Conservation (phyloP, 163 green algal species). For the Scenedesmus sp. region DNA sequence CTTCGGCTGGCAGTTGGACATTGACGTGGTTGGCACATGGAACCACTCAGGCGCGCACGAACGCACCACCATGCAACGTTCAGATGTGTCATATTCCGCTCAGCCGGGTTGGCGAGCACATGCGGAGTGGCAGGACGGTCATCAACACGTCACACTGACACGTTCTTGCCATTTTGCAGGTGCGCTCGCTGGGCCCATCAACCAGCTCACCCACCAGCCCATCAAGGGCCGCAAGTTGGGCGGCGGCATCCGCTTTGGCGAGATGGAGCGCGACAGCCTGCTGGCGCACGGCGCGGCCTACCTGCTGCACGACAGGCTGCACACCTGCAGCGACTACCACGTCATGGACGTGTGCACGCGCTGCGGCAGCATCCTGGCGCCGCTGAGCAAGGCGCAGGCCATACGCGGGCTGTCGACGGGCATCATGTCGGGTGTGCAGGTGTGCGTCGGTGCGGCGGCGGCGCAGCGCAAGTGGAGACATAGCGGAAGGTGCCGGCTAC, state of each 20-base stretch:
- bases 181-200: constrained; percentile 94
- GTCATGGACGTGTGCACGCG: constrained; percentile 91
- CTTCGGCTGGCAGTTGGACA: too few relatives aligned
- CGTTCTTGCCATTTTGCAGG: constrained; percentile 64
- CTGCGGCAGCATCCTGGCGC: constrained; percentile 86
- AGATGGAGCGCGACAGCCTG: constrained; percentile 99
- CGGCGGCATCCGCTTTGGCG: constrained; percentile 98
- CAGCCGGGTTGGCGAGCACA: too few relatives aligned
- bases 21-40: too few relatives aligned
- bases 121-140: too few relatives aligned
- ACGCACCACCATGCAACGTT: too few relatives aligned
- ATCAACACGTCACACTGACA: background rate
- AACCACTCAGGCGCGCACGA: too few relatives aligned
- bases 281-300: constrained; percentile 97
- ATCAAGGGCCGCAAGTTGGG: constrained; percentile 98
- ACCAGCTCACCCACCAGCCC: constrained; percentile 96
- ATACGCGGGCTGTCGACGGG: constrained; percentile 30
- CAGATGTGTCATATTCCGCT: too few relatives aligned
- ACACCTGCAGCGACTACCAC: constrained; percentile 84
- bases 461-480: too few relatives aligned
- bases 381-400: constrained; percentile 55
- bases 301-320: constrained; percentile 94
- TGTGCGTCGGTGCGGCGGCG: background rate
- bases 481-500: too few relatives aligned
- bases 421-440: constrained; percentile 48